Percentiles rank a stretch among this genome's conserved stretches.
phyloP scores from a whole-genome alignment of 768 basidiomycete species.

The Floccularia luteovirens region DNA sequence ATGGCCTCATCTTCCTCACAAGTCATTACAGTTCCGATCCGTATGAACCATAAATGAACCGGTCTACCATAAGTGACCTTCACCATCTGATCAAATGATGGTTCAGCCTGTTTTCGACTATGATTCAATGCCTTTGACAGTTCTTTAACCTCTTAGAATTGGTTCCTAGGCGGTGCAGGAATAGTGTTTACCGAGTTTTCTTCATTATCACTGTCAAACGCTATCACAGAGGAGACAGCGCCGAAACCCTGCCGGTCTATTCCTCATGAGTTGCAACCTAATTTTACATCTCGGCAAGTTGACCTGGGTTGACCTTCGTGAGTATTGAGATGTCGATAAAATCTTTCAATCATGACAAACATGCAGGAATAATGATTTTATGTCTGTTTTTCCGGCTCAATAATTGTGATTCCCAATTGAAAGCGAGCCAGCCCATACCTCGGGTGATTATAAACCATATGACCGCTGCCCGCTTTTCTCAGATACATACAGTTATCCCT shows the following conservation, averaged over 20 bases:
- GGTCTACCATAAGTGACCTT: conserved; percentile 9
- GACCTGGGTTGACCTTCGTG: neutral
- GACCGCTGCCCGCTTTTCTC: too few relatives aligned
- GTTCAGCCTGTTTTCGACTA: neutral
- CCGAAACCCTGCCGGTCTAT: too few relatives aligned
- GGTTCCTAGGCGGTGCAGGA: neutral
- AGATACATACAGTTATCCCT: too few relatives aligned
- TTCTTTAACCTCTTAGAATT: neutral
- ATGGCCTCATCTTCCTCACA: neutral
- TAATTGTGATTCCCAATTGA: too few relatives aligned
- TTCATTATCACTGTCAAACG: too few relatives aligned
- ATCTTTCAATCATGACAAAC: neutral
- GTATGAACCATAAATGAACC: conserved; percentile 8
- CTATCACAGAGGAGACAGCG: too few relatives aligned
- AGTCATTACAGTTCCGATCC: conserved; percentile 10
- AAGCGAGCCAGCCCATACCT: too few relatives aligned
- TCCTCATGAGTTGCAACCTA: neutral
- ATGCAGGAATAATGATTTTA: too few relatives aligned
- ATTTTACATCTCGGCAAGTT: neutral
- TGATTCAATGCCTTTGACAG: neutral
- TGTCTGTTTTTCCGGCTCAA: too few relatives aligned
- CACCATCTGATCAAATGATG: too few relatives aligned
- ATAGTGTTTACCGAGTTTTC: neutral
- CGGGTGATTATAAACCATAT: too few relatives aligned
- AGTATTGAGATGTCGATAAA: neutral